A percentile compares a stretch with the other conserved stretches of the same genome.
phyloP scores from a whole-genome alignment of 306 rosid species.

The Betula pendula region DNA sequence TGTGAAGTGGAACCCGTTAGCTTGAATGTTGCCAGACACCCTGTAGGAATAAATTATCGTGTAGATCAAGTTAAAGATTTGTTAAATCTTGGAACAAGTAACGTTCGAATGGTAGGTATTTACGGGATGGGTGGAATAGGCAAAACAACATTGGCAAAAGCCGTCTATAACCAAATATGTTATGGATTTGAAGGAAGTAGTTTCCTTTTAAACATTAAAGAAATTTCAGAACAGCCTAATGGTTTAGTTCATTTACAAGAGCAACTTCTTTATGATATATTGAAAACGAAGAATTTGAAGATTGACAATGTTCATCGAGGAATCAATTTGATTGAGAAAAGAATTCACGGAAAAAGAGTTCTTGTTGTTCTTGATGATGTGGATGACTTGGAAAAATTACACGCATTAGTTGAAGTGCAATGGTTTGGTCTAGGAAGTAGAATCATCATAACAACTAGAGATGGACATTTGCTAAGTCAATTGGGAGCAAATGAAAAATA shows the following conservation, averaged over 20 bases:
- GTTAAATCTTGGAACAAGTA: neutral
- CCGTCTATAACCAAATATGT: no score
- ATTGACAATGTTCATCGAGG: neutral
- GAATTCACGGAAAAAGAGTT: neutral
- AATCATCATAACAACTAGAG: constrained; percentile 28
- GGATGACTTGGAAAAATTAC: neutral
- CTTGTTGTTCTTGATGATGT: constrained; percentile 26
- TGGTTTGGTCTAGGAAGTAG: constrained; percentile 33
- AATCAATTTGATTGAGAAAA: neutral
- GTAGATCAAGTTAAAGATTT: neutral
- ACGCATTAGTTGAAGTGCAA: neutral
- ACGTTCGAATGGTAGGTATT: no score
- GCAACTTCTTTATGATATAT: constrained; percentile 20
- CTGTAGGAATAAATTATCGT: constrained; percentile 14
- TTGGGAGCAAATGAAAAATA: neutral
- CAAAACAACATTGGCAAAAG: no score
- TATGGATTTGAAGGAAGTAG: neutral
- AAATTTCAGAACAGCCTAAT: neutral
- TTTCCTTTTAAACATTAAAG: constrained; percentile 16
- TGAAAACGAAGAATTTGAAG: neutral
- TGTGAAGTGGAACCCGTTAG: neutral
- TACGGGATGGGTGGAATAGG: no score
- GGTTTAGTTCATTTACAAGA: constrained; percentile 18
- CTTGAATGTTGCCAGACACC: constrained; percentile 17
- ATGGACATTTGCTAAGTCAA: neutral